Base-by-base conservation (phyloP, 1,284 basidiomycete genomes). In the Moesziomyces parantarcticus region DNA sequence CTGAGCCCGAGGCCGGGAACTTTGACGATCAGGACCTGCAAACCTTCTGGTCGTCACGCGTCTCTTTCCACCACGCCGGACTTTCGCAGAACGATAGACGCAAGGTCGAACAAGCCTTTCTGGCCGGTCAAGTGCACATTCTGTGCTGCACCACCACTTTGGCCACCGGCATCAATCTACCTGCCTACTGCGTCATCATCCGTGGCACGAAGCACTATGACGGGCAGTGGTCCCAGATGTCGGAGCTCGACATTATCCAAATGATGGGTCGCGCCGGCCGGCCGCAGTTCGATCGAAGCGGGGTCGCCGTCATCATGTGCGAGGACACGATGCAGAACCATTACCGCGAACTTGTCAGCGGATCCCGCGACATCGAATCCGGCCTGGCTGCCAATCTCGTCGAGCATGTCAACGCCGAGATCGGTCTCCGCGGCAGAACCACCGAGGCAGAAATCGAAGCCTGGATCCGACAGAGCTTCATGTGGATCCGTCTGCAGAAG, bases 41-140 rank as follows among this genome's bases (percentile, higher is more conserved):
- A 9, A 56, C 29, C 16, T 56, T 78, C 22, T 62, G 61, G 7
- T 36, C 55, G 5, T 46, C 84, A 53, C 93, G 93, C 1, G 89
- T 96, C 50, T 92, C 92, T 9, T 88, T 92, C 9, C 93, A 96
- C 79, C 93, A 96, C 76, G 93, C 93, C 14, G 93, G 93, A 1
- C 85, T 95, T 60, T 87, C 86, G n/a, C 83, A 88, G 23, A 88
- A 89, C 25, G 93, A 95, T 75, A 88, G 92, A 45, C 87, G 87
- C 59, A 80, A 87, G 1, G 89, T 89, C 1, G 93, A 96, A 83
- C 87, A 88, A 20, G 84, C 92, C 3, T 96, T 90, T 77, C 75
- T 90, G 21, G 88, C 87, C 55, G 90, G 89, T 59, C 81, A 85
- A 8, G 84, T 95, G n/a, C 44, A 42, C 7, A 52, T 72, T 1